Evolutionary conservation across 2,329 filamentous ascomycete species (phyloP), one percentile per base, ranked within the genome.

Genomic region (Mycosphaerelloides madeirae): DNA sequence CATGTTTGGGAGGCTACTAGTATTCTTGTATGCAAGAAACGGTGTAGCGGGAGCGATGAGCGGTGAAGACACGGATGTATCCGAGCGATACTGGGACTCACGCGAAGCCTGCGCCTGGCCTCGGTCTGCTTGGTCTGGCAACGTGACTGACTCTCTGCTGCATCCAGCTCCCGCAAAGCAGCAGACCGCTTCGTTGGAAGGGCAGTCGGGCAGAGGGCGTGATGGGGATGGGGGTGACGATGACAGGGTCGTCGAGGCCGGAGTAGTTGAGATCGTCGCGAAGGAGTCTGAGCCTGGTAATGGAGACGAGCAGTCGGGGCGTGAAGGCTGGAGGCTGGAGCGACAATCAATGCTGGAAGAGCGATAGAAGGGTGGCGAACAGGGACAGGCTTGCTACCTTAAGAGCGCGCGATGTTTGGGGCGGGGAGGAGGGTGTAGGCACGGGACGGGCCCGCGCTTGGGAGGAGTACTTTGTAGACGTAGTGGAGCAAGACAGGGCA

Each of bases 331-430:
- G 22, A 9, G 32, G 36, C 36, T 47, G 18, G 55, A 54, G 43
- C 55, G 55, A 57, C 54, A 57, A 60, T 60, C 54, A 56, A 50
- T 58, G 51, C 54, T 58, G 43, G 41, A 56, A 56, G 40, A 41
- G 46, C 48, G 28, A 50, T 50, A 46, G 42, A 47, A 22, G 44
- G 48, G 54, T 53, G 52, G 53, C 55, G 46, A 55, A 52, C 56
- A 56, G 52, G 56, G 53, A 54, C 45, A 54, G 43, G 53, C 58
- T 66, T 69, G 55, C 53, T 59, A n/a, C n/a, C n/a, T 53, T 16
- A 46, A 38, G 32, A 25, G 29, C 9, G 28, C 13, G 38, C 20
- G 12, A 39, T 28, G 31, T 31, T 37, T 36, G 19, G 16, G 18
- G 38, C 28, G 39, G 29, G 38, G 41, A 31, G 35, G 15, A 14